Base-by-base conservation (phyloP, 2,329 filamentous ascomycete genomes). In the Chalara sp. region DNA sequence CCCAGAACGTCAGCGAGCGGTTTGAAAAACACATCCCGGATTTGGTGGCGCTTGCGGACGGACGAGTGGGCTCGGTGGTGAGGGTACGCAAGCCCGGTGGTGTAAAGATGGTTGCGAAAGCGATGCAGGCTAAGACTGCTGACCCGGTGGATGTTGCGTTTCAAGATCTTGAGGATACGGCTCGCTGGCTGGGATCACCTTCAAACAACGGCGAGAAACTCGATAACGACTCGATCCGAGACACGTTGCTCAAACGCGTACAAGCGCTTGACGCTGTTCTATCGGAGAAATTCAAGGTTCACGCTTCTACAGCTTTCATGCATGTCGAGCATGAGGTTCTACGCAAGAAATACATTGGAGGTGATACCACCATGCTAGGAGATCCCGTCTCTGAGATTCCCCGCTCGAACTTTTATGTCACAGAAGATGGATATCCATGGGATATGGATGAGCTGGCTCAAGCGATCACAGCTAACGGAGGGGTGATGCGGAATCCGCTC, bases 361-460 rank as follows among this genome's bases (percentile, higher is more conserved):
- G 52, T 11, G 54, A 56, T 37, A 37, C n/a, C 42, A 56, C 54
- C 5, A 56, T 56, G 54, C 46, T 47, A 37, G 54, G 54, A 29
- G 54, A 56, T 43, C 37, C 48, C 4, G 48, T 56, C 12, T 11
- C 48, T n/a, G 50, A 56, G 33, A 56, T 54, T 37, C 50, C 52
- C 2, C 44, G 50, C 40, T 7, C 28, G 10, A 32, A 39, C 6
- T 56, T 56, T 33, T 45, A 45, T 37, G 54, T 50, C 12, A 56
- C 49, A 5, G 54, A 56, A n/a, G 54, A 56, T 45, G 50, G 50
- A 4, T 54, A 56, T 47, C 30, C 50, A 1, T 56, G 54, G 54
- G 54, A 56, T 31, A 54, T 56, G 54, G 50, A 54, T 8, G 54
- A 56, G 28, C 40, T 56, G 7, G 43, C 43, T 29, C 21, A 40